Evolutionary conservation across 208 protist genomes (phyloP).

Genomic region (Acanthamoeba castellanii): DNA sequence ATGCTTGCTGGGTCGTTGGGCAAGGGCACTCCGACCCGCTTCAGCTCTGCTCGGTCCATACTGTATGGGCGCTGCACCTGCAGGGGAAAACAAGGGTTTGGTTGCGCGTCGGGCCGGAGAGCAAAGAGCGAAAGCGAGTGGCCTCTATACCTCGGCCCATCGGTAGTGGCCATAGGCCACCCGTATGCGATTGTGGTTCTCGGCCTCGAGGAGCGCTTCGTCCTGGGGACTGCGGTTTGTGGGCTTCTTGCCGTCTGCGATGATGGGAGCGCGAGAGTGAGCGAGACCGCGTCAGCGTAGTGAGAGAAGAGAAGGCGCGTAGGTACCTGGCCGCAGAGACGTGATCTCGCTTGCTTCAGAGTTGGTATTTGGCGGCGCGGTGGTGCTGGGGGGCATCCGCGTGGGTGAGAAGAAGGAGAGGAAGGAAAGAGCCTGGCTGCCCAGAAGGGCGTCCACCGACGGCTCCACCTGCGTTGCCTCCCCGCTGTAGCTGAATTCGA

Average conservation of each 20-base stretch:
- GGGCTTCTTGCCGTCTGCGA: not conserved
- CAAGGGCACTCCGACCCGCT: not conserved
- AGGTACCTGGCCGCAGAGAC: no score
- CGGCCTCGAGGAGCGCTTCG: not conserved
- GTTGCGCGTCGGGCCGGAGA: not conserved
- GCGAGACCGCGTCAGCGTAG: no score
- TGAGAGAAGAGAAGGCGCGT: not conserved
- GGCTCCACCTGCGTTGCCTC: not conserved
- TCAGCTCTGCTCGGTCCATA: not conserved
- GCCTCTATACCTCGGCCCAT: not conserved
- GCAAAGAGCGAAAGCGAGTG: not conserved
- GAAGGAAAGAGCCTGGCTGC: not conserved
- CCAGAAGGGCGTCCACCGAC: not conserved
- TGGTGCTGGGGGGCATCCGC: not conserved
- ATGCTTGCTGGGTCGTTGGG: not conserved
- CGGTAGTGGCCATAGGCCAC: conserved; percentile 38
- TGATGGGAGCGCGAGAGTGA: no score
- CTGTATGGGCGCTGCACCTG: not conserved
- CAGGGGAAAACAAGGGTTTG: not conserved
- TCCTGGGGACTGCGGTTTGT: not conserved
- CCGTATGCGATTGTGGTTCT: not conserved
- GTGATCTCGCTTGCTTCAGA: not conserved
- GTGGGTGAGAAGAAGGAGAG: conserved; percentile 9
- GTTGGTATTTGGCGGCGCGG: not conserved
- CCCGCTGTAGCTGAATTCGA: conserved; percentile 11